A percentile compares a stretch with the other conserved stretches of the same genome.
Evolutionary conservation across 164 flowering plant genomes (phyloP).

Genomic region (Saururus chinensis): DNA sequence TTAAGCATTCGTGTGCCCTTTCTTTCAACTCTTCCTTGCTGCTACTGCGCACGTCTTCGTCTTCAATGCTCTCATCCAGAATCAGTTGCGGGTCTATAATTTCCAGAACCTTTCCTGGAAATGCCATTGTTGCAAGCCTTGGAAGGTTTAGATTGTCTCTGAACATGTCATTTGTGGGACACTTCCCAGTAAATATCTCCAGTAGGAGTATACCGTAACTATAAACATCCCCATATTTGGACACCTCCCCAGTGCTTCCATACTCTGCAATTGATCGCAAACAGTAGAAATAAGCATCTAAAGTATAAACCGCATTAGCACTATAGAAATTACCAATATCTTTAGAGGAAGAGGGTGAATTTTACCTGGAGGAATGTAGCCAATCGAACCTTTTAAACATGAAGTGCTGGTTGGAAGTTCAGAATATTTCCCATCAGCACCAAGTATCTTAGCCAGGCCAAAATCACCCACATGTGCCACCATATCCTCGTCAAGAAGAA

Average conservation of each 20-base stretch:
- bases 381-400: conserved; percentile 10
- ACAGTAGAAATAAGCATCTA: background rate
- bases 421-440: background rate
- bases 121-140: conserved; percentile 9
- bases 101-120: conserved; percentile 17
- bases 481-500: conserved; percentile 16
- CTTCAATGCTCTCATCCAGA: background rate
- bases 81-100: conserved; percentile 16
- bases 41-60: background rate
- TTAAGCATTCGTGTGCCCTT: background rate
- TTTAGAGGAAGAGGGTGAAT: background rate
- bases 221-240: conserved; percentile 10
- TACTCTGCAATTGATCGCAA: conserved; percentile 2
- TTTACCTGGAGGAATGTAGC: conserved; percentile 20
- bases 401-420: background rate
- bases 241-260: conserved; percentile 11
- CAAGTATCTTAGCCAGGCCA: conserved; percentile 13
- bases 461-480: conserved; percentile 15
- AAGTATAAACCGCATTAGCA: no score
- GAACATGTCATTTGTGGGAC: conserved; percentile 18
- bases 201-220: conserved; percentile 12
- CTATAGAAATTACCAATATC: background rate
- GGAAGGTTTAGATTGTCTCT: conserved; percentile 16
- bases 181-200: conserved; percentile 12
- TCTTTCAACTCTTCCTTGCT: background rate